Evolutionary conservation across 306 rosid genomes (phyloP), one percentile per base, ranked within the genome.

Genomic region (Delonix regia): DNA sequence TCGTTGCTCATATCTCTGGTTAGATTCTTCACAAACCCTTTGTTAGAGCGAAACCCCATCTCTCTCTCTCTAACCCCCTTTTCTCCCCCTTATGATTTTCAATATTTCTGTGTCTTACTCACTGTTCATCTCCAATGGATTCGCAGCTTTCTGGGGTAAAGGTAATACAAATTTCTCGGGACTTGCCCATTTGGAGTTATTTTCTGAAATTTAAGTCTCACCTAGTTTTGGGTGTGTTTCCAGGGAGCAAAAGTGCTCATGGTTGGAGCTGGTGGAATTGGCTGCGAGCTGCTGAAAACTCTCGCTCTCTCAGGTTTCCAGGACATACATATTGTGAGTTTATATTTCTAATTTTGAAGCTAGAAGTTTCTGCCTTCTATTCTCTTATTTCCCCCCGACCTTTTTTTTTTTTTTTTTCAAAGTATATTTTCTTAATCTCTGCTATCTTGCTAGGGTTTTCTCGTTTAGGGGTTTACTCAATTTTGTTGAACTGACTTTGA

Each of bases 221-320:
- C 49, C 15, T 39, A 13, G 55, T 22, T 13, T 67, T 75, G 25
- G 2, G 1, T 60, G 28, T n/a, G 47, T 69, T 78, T 83, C 21
- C 76, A 93, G 99, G 94, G 88, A 72, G 88, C 98, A 39, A 96
- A 86, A 79, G 98, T 93, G 77, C 97, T 96, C 22, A 93, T 96
- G 98, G 99, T 96, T 63, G 99, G 99, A 22, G 99, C 99, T 6
- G 99, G 99, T 63, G 99, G 99, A 80, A 96, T 96, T 81, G 99
- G 99, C 41, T 96, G 99, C 83, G 99, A 96, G 88, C 92, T 96
- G 12, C 93, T 96, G 78, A 96, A 96, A 82, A 96, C 98, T 64
- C 93, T 96, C 38, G 97, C 96, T 27, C 99, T 96, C 86, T 91
- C 99, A 5, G 99, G 96, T 33, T 96, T 96, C 86, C 86, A 83